Conservation (phyloP, 2,329 filamentous ascomycete species). For the Mycosphaerella arachidis region DNA sequence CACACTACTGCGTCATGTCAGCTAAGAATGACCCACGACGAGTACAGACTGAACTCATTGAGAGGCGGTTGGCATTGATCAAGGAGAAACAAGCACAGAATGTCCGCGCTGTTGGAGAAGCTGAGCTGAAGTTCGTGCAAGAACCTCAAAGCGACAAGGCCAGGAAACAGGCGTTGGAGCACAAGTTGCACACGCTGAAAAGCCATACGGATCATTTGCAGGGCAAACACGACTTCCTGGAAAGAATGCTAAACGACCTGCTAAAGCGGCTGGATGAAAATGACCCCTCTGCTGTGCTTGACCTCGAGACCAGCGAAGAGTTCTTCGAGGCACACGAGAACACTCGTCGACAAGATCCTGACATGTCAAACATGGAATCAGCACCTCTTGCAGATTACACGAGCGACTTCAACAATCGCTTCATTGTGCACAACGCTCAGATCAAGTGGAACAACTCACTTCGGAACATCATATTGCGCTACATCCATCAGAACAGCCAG, state of each 20-base stretch:
- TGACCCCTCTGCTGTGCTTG: constrained; percentile 45
- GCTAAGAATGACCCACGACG: constrained; percentile 66
- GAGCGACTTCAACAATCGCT: constrained; percentile 95
- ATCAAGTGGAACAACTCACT: constrained; percentile 98
- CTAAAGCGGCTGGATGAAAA: constrained; percentile 56
- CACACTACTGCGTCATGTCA: constrained; percentile 93
- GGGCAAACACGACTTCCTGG: constrained; percentile 56
- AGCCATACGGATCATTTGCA: constrained; percentile 55
- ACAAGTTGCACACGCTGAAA: constrained; percentile 53
- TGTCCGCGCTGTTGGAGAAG: constrained; percentile 65
- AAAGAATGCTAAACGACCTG: constrained; percentile 54
- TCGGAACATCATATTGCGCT: constrained; percentile 91
- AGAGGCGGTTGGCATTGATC: constrained; percentile 72
- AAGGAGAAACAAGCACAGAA: constrained; percentile 74
- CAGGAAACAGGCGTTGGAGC: constrained; percentile 50
- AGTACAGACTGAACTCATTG: constrained; percentile 82
- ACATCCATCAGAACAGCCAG: constrained; percentile 96
- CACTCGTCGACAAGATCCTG: constrained; percentile 39
- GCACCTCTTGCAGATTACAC: constrained; percentile 74
- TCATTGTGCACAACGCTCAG: constrained; percentile 96
- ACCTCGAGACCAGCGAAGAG: constrained; percentile 42
- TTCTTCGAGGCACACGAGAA: constrained; percentile 52
- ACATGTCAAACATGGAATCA: constrained; percentile 55
- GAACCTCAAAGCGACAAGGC: constrained; percentile 46
- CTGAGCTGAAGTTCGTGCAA: constrained; percentile 60